Evolutionary conservation across 2,329 filamentous ascomycete species (phyloP), one percentile per base, ranked within the genome.

Genomic region (Colletotrichum sp.): DNA sequence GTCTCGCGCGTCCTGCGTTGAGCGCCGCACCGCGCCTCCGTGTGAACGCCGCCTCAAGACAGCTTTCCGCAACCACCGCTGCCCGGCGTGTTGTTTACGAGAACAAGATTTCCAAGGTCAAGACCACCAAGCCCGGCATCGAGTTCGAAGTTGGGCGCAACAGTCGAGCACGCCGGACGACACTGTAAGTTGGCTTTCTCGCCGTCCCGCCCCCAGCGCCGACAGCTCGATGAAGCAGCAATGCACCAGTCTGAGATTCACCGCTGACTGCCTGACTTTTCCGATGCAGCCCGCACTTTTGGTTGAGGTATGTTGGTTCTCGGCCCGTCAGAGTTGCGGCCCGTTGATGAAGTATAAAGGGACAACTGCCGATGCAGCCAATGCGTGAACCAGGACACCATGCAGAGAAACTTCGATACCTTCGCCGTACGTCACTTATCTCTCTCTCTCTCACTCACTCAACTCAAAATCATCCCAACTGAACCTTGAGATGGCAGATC

Each of bases 291-390:
- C 72, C 77, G 36, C 77, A 78, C 65, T 78, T 78, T 25, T 78
- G 77, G 77, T 55, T 78, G 34, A 77, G 77, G 76, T 78, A 77
- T 25, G 76, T 25, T 43, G 34, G 18, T 18, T 32, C n/a, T 32
- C 3, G 12, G 43, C 3, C 56, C 52, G 34, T 18, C 9, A 25
- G 27, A 32, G 27, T 13, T n/a, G n/a, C 43, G 16, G 16, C 39
- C 32, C 39, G 27, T 32, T 30, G 34, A 67, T 65, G 30, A 32
- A 60, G n/a, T 12, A 36, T 66, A 6, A 39, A 86, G 86, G 27
- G 86, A 88, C 70, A 87, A 87, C 65, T 88, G 86, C 76, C 84
- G 84, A n/a, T 88, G 86, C 77, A 79, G 74, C 4, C 66, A 81
- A 62, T 88, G 86, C 66, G 82, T 87, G 18, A 86, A 88, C 61